Evolutionary conservation across 495 filamentous ascomycete species (phyloP).

Genomic region (Bryoglossum gracile): DNA sequence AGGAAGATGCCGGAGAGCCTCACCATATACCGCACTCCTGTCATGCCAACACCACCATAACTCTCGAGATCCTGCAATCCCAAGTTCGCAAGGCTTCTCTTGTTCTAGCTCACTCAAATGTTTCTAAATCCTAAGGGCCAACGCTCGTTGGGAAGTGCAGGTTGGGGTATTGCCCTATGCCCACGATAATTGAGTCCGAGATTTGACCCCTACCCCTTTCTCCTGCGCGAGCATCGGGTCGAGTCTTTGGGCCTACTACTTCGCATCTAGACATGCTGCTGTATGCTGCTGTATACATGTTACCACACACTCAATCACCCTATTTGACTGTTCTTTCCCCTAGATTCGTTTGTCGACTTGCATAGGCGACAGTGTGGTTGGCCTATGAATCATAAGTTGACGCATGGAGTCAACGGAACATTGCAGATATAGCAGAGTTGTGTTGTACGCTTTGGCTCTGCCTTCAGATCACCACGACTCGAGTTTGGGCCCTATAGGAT

Average conservation of each 20-base stretch:
- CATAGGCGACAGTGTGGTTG: conserved; percentile 25
- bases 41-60: no score
- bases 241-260: conserved; percentile 11
- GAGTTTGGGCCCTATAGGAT: no score
- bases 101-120: no score
- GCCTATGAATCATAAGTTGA: conserved; percentile 12
- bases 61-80: no score
- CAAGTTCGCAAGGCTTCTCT: neutral
- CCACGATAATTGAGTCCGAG: conserved; percentile 8
- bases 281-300: neutral
- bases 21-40: no score
- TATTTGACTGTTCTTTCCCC: neutral
- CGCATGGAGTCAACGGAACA: conserved; percentile 12
- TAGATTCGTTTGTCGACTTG: conserved; percentile 27
- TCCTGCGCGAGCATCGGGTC: neutral
- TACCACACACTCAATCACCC: conserved; percentile 6
- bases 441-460: conserved; percentile 15
- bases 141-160: no score
- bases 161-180: no score
- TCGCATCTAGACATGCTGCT: no score
- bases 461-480: conserved; percentile 27
- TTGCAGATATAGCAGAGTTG: conserved; percentile 10
- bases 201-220: neutral
- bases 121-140: no score
- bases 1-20: no score